Conservation (phyloP, 2,329 filamentous ascomycete genomes). For the Leptographium lundbergii region DNA sequence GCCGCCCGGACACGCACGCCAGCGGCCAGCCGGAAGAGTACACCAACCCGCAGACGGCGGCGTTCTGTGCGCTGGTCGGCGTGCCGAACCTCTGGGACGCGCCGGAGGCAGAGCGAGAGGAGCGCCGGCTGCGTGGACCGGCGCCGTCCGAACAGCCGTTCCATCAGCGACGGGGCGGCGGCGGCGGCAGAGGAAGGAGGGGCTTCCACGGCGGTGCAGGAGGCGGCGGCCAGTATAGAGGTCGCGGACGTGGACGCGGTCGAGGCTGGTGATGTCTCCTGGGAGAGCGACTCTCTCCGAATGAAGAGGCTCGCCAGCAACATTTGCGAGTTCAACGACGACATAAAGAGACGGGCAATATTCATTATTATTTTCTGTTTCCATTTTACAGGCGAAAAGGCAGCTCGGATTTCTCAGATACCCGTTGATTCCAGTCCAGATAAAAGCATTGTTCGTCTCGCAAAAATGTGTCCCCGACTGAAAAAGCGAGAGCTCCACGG, state of each 20-base stretch:
- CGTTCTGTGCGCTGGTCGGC: conserved; percentile 66
- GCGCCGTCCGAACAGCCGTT: conserved; percentile 21
- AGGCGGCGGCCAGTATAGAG: conserved; percentile 22
- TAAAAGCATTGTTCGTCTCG: neutral
- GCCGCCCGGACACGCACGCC: conserved; percentile 31
- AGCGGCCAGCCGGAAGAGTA: conserved; percentile 64
- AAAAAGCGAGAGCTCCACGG: conserved; percentile 32
- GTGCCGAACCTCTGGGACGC: conserved; percentile 67
- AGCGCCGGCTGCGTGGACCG: conserved; percentile 46
- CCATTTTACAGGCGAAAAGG: too few species aligned
- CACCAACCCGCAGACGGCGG: conserved; percentile 73
- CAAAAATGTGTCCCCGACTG: conserved; percentile 27
- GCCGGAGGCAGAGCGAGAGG: conserved; percentile 54
- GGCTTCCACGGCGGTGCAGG: conserved; percentile 25
- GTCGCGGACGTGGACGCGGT: conserved; percentile 22
- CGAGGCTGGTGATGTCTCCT: conserved; percentile 7
- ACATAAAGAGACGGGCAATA: too few species aligned
- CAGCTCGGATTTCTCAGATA: too few species aligned
- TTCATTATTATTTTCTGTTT: too few species aligned
- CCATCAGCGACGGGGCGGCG: conserved; percentile 18
- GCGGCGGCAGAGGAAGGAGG: conserved; percentile 24
- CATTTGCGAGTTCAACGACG: too few species aligned
- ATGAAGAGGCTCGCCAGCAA: too few species aligned
- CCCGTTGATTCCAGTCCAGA: too few species aligned
- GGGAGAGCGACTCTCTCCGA: too few species aligned